Evolutionary conservation across 2,329 filamentous ascomycete species (phyloP).

Genomic region (Penicillium palitans): DNA sequence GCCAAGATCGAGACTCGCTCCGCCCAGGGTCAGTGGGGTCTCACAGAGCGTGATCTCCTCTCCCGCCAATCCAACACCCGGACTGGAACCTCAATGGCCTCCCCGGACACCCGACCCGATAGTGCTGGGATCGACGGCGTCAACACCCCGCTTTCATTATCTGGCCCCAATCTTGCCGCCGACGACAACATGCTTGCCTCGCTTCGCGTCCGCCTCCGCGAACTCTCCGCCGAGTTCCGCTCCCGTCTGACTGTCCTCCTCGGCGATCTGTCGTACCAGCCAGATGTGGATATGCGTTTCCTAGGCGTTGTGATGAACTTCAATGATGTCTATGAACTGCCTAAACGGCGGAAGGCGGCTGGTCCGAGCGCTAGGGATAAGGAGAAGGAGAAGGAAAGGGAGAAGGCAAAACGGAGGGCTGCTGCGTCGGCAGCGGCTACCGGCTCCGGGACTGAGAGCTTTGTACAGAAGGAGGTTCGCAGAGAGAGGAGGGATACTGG

Average conservation of each 20-base stretch:
- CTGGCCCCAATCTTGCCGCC: constrained; percentile 36
- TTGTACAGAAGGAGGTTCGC: constrained; percentile 24
- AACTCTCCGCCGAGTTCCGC: constrained; percentile 74
- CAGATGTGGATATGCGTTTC: constrained; percentile 93
- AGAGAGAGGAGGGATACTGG: constrained; percentile 28
- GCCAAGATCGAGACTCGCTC: constrained; percentile 69
- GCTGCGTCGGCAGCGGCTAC: constrained; percentile 13
- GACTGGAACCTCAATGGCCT: constrained; percentile 30
- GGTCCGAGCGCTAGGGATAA: constrained; percentile 35
- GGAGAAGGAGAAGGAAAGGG: constrained; percentile 28
- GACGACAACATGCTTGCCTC: constrained; percentile 69
- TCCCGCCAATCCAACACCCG: constrained; percentile 34
- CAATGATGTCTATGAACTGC: constrained; percentile 90
- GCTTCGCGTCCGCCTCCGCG: constrained; percentile 69
- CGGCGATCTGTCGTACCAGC: constrained; percentile 88
- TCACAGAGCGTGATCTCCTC: constrained; percentile 56
- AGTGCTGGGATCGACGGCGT: constrained; percentile 26
- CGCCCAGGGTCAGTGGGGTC: constrained; percentile 64
- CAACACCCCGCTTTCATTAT: constrained; percentile 43
- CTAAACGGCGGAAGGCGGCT: constrained; percentile 56
- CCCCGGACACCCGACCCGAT: constrained; percentile 27
- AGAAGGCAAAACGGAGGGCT: constrained; percentile 28
- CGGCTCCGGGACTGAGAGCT: constrained; percentile 20
- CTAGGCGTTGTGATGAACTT: constrained; percentile 98
- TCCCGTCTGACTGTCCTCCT: constrained; percentile 76